These are phyloP conservation scores for Aphanomyces cochlioides DNA, from an alignment of 352 stramenopile genomes.

Conservation along the genomic window DNA sequence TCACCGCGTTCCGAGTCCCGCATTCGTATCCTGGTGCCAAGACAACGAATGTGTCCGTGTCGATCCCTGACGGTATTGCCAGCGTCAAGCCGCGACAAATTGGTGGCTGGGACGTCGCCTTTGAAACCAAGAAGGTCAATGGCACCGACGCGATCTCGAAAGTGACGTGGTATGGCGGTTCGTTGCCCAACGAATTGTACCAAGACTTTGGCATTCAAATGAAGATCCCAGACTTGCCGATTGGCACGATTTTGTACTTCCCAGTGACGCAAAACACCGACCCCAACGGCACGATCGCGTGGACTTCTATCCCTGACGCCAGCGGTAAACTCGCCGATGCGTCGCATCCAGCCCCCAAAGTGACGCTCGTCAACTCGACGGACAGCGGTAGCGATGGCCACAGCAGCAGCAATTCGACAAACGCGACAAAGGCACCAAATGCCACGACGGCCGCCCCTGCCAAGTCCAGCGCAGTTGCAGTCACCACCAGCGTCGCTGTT, in stretches of 20 bases:
- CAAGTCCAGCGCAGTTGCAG: too few species aligned
- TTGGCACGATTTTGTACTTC: conserved; percentile 25
- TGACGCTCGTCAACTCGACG: too few species aligned
- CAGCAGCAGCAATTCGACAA: too few species aligned
- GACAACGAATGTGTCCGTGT: conserved; percentile 20
- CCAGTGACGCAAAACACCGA: conserved; percentile 19
- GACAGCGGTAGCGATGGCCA: too few species aligned
- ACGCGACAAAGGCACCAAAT: too few species aligned
- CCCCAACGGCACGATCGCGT: conserved; percentile 21
- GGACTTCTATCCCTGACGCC: conserved; percentile 23
- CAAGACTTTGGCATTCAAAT: conserved; percentile 28
- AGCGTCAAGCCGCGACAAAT: conserved; percentile 25
- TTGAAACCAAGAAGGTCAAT: not conserved
- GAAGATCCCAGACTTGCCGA: conserved; percentile 15
- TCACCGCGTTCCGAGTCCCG: conserved; percentile 17
- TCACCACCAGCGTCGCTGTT: too few species aligned
- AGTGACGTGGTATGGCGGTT: conserved; percentile 25
- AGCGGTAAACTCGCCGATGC: conserved; percentile 20
- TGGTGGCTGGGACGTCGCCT: conserved; percentile 21
- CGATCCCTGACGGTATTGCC: not conserved
- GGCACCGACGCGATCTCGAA: not conserved
- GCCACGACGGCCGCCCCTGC: too few species aligned
- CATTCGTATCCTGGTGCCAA: conserved; percentile 20
- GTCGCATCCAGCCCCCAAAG: conserved; percentile 17
- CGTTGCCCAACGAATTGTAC: conserved; percentile 20